Evolutionary conservation across 2,329 filamentous ascomycete genomes (phyloP).

Genomic region (Byssochlamys sp.): DNA sequence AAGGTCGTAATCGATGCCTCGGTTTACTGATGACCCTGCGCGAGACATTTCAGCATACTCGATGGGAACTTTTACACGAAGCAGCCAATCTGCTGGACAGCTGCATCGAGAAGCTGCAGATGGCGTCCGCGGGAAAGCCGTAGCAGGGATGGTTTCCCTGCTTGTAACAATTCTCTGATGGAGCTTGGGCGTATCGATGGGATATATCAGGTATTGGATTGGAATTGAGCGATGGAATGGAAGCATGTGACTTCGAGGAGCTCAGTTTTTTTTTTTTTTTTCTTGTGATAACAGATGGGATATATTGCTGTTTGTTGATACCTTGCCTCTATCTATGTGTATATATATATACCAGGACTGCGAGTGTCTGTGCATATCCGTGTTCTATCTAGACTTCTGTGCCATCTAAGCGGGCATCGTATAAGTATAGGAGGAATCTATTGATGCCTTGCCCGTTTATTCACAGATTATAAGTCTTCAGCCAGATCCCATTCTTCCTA

Average conservation of each 20-base stretch:
- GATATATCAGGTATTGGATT: background rate
- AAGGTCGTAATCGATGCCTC: constrained; percentile 71
- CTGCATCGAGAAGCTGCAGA: constrained; percentile 57
- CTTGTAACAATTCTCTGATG: background rate
- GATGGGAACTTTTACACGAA: constrained; percentile 88
- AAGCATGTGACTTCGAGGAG: background rate
- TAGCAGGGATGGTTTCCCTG: background rate
- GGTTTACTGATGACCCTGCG: constrained; percentile 72
- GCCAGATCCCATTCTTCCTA: no score
- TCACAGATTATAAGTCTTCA: background rate
- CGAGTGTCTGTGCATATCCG: background rate
- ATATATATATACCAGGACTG: background rate
- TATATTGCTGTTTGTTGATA: background rate
- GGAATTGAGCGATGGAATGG: background rate
- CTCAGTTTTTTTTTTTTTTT: background rate
- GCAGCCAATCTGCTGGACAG: constrained; percentile 70
- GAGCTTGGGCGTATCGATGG: background rate
- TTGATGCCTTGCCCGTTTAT: no score
- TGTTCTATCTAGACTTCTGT: background rate
- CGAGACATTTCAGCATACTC: constrained; percentile 68
- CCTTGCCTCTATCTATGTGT: background rate
- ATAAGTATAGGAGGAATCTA: background rate
- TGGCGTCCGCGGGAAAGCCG: background rate
- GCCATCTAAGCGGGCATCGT: background rate
- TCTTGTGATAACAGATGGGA: background rate